These are phyloP conservation scores for Phyllachora maydis DNA, from an alignment of 2,329 filamentous ascomycete genomes.

Conservation along the genomic window DNA sequence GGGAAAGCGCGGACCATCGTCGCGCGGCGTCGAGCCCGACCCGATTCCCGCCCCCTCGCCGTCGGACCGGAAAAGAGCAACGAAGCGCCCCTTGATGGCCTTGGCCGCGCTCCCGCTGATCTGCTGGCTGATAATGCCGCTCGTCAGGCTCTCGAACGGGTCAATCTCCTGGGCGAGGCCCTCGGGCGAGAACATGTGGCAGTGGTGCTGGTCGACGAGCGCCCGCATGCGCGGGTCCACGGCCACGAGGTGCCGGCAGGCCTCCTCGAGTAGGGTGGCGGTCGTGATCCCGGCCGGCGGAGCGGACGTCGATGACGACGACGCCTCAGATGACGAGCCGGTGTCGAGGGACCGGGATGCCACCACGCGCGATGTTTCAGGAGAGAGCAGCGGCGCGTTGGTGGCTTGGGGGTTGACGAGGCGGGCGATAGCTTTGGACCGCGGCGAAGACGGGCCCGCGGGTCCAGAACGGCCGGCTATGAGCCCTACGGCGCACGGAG, in stretches of 20 bases:
- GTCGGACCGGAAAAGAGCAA: conserved; percentile 42
- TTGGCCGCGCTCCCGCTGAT: conserved; percentile 83
- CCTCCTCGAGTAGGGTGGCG: conserved; percentile 52
- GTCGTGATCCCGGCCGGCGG: no score
- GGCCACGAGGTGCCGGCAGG: conserved; percentile 50
- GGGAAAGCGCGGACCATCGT: conserved; percentile 42
- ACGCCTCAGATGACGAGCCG: conserved; percentile 16
- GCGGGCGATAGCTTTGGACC: conserved; percentile 20
- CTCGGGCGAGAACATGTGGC: conserved; percentile 59
- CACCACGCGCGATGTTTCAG: conserved; percentile 43
- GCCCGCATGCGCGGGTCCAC: conserved; percentile 53
- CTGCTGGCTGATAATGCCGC: conserved; percentile 89
- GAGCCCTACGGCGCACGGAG: conserved; percentile 20
- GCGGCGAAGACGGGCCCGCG: conserved; percentile 1
- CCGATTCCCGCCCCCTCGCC: conserved; percentile 8
- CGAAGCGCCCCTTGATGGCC: conserved; percentile 73
- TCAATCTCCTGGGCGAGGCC: conserved; percentile 73
- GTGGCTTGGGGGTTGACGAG: conserved; percentile 42
- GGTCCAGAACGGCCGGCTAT: conserved; percentile 14
- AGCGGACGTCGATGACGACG: conserved; percentile 18
- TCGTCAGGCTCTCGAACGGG: conserved; percentile 66
- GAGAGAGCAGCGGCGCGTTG: conserved; percentile 53
- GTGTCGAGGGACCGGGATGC: conserved; percentile 11
- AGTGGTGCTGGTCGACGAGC: conserved; percentile 55
- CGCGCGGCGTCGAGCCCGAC: no score